Conservation (phyloP, 345 rosid genomes). For the Gossypium arboreum region DNA sequence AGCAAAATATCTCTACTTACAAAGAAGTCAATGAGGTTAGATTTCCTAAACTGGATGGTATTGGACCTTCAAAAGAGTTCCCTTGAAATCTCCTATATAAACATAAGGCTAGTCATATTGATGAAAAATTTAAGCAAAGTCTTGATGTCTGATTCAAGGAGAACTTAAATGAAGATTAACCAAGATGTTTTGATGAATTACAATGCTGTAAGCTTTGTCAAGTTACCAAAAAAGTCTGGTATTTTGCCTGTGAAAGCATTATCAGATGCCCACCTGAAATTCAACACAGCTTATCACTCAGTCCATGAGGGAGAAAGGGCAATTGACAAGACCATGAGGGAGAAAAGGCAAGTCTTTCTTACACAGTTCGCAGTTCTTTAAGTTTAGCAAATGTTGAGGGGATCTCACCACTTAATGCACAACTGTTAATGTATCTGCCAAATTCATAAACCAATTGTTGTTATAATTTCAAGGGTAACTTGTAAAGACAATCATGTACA, state of each 20-base stretch:
- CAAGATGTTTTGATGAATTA: conserved; percentile 9
- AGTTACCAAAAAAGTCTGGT: conserved; percentile 36
- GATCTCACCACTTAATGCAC: conserved; percentile 55
- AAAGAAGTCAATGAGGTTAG: conserved; percentile 24
- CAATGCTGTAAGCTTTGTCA: conserved; percentile 27
- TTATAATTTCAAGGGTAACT: not conserved
- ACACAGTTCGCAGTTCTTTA: conserved; percentile 49
- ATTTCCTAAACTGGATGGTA: conserved; percentile 37
- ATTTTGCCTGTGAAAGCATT: conserved; percentile 32
- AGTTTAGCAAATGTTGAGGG: conserved; percentile 57
- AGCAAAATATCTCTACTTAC: conserved; percentile 27
- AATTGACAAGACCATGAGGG: not conserved
- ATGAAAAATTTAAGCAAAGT: not conserved
- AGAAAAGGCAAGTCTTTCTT: conserved; percentile 26
- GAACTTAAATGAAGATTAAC: not conserved
- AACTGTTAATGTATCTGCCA: conserved; percentile 48
- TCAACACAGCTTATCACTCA: not conserved
- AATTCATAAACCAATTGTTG: not conserved
- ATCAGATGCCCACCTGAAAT: conserved; percentile 34
- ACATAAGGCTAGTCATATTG: conserved; percentile 5
- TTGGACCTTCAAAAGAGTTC: conserved; percentile 38
- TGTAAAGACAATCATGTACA: not conserved
- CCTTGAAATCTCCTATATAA: conserved; percentile 32
- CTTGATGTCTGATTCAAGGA: not conserved
- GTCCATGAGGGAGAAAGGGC: not conserved